These are phyloP conservation scores for Circinella minor DNA, from an alignment of 371 early-diverging fungal species.

Conservation along the genomic window DNA sequence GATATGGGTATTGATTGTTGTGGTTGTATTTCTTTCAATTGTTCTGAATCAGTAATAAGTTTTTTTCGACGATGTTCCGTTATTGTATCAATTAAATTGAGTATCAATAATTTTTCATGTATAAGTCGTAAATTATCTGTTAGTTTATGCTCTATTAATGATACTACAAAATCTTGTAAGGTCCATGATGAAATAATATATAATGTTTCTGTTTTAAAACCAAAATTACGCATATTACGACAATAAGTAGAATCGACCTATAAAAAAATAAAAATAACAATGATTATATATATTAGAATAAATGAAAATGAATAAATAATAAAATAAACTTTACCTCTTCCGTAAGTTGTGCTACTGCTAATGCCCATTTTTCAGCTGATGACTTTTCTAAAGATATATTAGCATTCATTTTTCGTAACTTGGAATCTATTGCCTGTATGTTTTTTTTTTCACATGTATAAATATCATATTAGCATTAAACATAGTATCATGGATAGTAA, in stretches of 20 bases:
- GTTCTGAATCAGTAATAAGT: not conserved
- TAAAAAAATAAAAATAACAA: not conserved
- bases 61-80: conserved; percentile 11
- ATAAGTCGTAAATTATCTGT: conserved; percentile 21
- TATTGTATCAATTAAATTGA: conserved; percentile 29
- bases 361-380: conserved; percentile 27
- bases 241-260: conserved; percentile 24
- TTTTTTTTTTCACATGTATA: not conserved
- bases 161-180: conserved; percentile 29
- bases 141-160: conserved; percentile 14
- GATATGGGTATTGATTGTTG: not conserved
- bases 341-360: conserved; percentile 26
- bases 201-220: conserved; percentile 24
- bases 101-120: conserved; percentile 39
- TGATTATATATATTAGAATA: not conserved
- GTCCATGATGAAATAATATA: conserved; percentile 35
- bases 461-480: not conserved
- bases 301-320: not conserved
- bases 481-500: not conserved
- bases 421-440: conserved; percentile 6
- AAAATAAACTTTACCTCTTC: conserved; percentile 17
- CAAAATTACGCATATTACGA: conserved; percentile 26
- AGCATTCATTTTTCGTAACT: conserved; percentile 2
- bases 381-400: not conserved
- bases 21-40: not conserved